Conservation (phyloP, 306 rosid species). For the Corylus heterophylla region DNA sequence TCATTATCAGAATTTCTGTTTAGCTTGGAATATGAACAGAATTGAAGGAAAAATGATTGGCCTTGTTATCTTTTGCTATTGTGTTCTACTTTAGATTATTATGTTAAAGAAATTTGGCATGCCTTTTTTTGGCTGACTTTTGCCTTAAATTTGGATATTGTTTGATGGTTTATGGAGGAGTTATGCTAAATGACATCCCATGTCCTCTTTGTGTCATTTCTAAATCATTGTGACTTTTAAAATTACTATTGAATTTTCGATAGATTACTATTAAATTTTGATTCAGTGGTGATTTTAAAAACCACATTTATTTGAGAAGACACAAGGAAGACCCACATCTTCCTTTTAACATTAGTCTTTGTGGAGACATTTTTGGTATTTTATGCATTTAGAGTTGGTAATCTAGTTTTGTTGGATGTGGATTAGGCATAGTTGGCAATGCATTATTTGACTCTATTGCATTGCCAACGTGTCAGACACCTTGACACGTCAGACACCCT, state of each 20-base stretch:
- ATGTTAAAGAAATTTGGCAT: slow-evolving; percentile 28
- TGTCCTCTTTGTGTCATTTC: too few species aligned
- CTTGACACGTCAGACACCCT: too few species aligned
- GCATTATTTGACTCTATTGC: neutral
- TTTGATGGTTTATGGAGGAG: neutral
- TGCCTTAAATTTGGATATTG: slow-evolving; percentile 7
- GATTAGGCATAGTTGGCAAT: neutral
- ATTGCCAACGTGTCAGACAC: too few species aligned
- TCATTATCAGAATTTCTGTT: too few species aligned
- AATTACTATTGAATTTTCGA: neutral
- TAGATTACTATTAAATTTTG: too few species aligned
- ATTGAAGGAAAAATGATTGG: slow-evolving; percentile 13
- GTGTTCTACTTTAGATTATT: slow-evolving; percentile 7
- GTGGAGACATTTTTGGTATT: slow-evolving; percentile 14
- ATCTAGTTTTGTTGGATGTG: neutral
- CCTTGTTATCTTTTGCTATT: slow-evolving; percentile 4
- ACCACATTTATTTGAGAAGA: too few species aligned
- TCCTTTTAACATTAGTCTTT: neutral
- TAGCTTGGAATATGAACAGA: slow-evolving; percentile 1
- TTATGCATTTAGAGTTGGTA: slow-evolving; percentile 1
- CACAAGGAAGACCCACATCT: too few species aligned
- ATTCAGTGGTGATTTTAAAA: too few species aligned
- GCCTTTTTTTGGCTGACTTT: slow-evolving; percentile 20
- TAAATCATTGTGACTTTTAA: too few species aligned
- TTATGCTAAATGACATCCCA: too few species aligned